phyloP scores from a whole-genome alignment of 176 grass and related monocot genomes.

The Sorghum bicolor region Sorghum_bicolor_NCBIv3 NC_012870.2:878501-879000 shows the following conservation, averaged over 20 bases:
- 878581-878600: constrained; percentile 86
- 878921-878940: neutral
- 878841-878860: constrained; percentile 88
- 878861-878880: constrained; percentile 89
- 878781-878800: constrained; percentile 16
- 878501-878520: constrained; percentile 20
- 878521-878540: constrained; percentile 89
- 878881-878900: constrained; percentile 99
- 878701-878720: neutral
- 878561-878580: constrained; percentile 89
- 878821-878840: constrained; percentile 97
- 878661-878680: neutral
- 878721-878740: neutral
- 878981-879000: neutral
- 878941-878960: neutral
- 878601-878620: constrained; percentile 20
- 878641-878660: neutral
- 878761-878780: neutral
- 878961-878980: neutral
- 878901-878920: constrained; percentile 54
- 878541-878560: constrained; percentile 83
- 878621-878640: constrained; percentile 3
- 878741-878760: neutral
- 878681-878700: neutral
- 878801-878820: constrained; percentile 74